Evolutionary conservation across 495 filamentous ascomycete genomes (phyloP), one percentile per base, ranked within the genome.

Genomic region (Bryoglossum gracile): DNA sequence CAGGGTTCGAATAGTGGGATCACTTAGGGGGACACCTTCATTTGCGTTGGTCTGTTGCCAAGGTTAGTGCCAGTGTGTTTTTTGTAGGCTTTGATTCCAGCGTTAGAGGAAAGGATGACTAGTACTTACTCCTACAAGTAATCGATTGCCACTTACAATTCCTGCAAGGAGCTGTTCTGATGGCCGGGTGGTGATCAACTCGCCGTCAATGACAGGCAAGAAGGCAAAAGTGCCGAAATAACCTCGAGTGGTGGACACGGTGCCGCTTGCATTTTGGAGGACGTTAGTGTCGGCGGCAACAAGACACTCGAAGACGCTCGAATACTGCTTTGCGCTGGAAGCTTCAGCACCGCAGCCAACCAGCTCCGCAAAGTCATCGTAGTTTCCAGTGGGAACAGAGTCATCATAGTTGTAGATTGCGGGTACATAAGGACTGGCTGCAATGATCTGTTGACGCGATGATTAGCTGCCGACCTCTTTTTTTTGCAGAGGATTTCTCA

Each of bases 291-390:
- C n/a, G n/a, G n/a, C n/a, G n/a, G n/a, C n/a, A n/a, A n/a, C n/a
- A n/a, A 30, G 26, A 30, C 26, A 30, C 5, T 30, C 26, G 26
- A 30, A 30, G 26, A n/a, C n/a, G n/a, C n/a, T n/a, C n/a, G n/a
- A n/a, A n/a, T n/a, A n/a, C n/a, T n/a, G n/a, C n/a, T 65, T 19
- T 51, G 62, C 11, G 62, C 67, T 46, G n/a, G n/a, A n/a, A n/a
- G n/a, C n/a, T n/a, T n/a, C n/a, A n/a, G n/a, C n/a, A n/a, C n/a
- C 43, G 51, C 82, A 86, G 1, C 78, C 77, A 9, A 65, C 75
- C 3, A 56, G 59, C 0, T 66, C 58, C 5, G 74, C 76, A 48
- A 85, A 83, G 4, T 70, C 63, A 28, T 76, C 62, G 56, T 84
- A 86, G 14, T 67, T 57, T 19, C 73, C 62, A 3, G 69, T 69